These are phyloP conservation scores for Lyophyllum decastes DNA, from an alignment of 768 basidiomycete species.

Conservation along the genomic window DNA sequence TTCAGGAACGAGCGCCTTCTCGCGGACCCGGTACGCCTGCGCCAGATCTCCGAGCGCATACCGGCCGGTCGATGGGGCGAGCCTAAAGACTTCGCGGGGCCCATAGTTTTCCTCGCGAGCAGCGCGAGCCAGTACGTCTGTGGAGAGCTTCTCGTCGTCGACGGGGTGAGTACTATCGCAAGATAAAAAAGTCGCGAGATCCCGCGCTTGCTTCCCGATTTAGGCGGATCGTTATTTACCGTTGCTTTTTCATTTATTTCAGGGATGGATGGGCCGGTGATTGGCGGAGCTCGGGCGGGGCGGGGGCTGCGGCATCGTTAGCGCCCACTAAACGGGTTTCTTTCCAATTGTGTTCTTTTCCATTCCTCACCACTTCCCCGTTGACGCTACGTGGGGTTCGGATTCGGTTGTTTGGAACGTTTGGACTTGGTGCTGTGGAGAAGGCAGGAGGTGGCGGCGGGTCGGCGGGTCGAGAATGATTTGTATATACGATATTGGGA, in stretches of 20 bases:
- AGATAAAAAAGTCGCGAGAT: no score
- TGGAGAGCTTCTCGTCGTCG: constrained; percentile 71
- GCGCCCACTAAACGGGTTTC: no score
- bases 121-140: constrained; percentile 70
- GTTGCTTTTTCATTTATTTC: constrained; percentile 14
- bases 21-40: constrained; percentile 59
- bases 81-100: constrained; percentile 75
- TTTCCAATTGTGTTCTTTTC: no score
- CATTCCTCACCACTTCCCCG: no score
- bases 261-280: constrained; percentile 69
- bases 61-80: constrained; percentile 73
- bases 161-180: constrained; percentile 49
- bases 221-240: constrained; percentile 13
- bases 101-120: constrained; percentile 70
- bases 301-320: no score
- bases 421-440: no score
- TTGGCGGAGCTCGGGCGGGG: not conserved
- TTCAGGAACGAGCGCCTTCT: constrained; percentile 51
- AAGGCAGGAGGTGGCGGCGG: no score
- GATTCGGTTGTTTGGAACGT: no score
- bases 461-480: no score
- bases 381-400: no score
- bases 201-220: constrained; percentile 11
- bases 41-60: constrained; percentile 75
- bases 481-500: no score